Evolutionary conservation across 371 early-diverging fungal species (phyloP), one percentile per base, ranked within the genome.

Genomic region (Capniomyces stellatus): DNA sequence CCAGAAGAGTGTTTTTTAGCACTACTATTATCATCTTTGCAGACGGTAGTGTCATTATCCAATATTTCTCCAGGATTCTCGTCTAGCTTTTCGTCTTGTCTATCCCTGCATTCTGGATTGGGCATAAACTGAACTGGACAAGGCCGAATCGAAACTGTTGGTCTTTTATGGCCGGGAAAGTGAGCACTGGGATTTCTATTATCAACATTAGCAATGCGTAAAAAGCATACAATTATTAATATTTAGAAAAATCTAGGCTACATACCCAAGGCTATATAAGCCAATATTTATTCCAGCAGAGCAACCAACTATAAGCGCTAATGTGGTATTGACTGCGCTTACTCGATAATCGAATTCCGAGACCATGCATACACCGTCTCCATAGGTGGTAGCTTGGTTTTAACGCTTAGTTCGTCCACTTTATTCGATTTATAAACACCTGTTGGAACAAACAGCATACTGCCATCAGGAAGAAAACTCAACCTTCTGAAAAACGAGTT

Each of bases 401-500:
- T 22, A 51, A 31, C 22, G 29, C 25, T 55, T 21, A 2, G 40
- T 41, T 30, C 70, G 49, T 70, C 72, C 73, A 65, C 62, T 44
- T 51, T 59, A 22, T 74, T 58, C 22, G 55, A 56, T 29, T 70
- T 69, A 35, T 48, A 80, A 29, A 83, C 58, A 25, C 92, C 96
- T 3, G 90, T 83, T 4, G 97, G 92, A 1, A 85, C 75, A 8
- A 88, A 59, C 25, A 94, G 70, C 41, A 93, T 61, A 2, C 78
- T 67, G 8, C 97, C 94, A 63, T 94, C 97, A 3, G 93, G 89
- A 19, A 89, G 83, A 58, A 92, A 89, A 1, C 78, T 63, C 8
- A 86, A 76, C 52, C 97, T 72, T 47, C 97, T 73, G 66, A 96
- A 96, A 67, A 94, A 96, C 0, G 92, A 85, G 1, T 79, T 76